Evolutionary conservation across 2,329 filamentous ascomycete genomes (phyloP).

Genomic region (Penicillium thymicola): DNA sequence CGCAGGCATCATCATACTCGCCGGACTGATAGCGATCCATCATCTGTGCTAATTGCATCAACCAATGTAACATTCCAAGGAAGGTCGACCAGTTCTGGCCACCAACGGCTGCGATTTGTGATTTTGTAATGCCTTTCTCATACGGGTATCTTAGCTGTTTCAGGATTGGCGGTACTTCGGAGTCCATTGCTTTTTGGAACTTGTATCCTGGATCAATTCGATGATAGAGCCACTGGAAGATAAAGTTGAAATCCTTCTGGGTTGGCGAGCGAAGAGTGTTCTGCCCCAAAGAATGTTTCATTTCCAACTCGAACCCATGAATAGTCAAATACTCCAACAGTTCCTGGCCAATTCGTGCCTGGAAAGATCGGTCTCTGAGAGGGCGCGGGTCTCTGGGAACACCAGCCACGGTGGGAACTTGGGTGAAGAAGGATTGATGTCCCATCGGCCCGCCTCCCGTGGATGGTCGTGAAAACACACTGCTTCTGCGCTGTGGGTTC

Average conservation of each 20-base stretch:
- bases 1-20: slow-evolving; percentile 84
- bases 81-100: slow-evolving; percentile 98
- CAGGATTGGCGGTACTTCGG: slow-evolving; percentile 86
- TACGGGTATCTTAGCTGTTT: slow-evolving; percentile 95
- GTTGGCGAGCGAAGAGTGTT: slow-evolving; percentile 92
- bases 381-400: slow-evolving; percentile 84
- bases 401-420: slow-evolving; percentile 74
- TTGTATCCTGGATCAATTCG: slow-evolving; percentile 91
- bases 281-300: slow-evolving; percentile 87
- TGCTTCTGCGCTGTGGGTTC: slow-evolving; percentile 67
- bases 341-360: slow-evolving; percentile 80
- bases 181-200: slow-evolving; percentile 92
- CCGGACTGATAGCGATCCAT: slow-evolving; percentile 76
- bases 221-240: slow-evolving; percentile 98
- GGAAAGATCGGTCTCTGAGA: slow-evolving; percentile 74
- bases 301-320: slow-evolving; percentile 96
- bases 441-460: slow-evolving; percentile 59
- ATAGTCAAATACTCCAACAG: slow-evolving; percentile 86
- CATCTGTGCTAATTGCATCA: slow-evolving; percentile 97
- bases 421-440: slow-evolving; percentile 93
- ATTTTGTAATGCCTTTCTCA: slow-evolving; percentile 93
- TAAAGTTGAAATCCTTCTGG: slow-evolving; percentile 95
- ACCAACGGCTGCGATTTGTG: slow-evolving; percentile 88
- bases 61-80: slow-evolving; percentile 91
- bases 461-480: slow-evolving; percentile 74